Percentiles rank a stretch among this genome's conserved stretches.
phyloP scores from a whole-genome alignment of 345 rosid genomes.

The Syzygium grande region DNA sequence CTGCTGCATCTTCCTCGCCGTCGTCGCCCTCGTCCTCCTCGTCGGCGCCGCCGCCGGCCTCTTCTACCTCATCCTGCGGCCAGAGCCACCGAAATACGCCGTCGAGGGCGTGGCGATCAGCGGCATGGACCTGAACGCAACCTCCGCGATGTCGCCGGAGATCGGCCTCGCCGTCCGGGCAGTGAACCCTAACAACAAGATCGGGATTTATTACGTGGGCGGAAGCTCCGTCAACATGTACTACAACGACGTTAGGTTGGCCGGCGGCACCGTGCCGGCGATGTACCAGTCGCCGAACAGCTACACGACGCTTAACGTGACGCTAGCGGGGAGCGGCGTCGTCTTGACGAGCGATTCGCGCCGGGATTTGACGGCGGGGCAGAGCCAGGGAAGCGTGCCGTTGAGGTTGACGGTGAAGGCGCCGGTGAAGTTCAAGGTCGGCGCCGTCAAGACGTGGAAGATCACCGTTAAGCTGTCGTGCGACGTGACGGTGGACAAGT shows the following conservation, averaged over 20 bases:
- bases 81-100: conserved; percentile 53
- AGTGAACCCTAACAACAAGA: conserved; percentile 52
- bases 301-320: conserved; percentile 37
- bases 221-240: conserved; percentile 35
- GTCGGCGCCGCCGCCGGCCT: conserved; percentile 34
- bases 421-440: conserved; percentile 60
- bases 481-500: conserved; percentile 60
- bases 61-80: conserved; percentile 57
- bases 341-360: conserved; percentile 23
- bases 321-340: conserved; percentile 36
- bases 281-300: conserved; percentile 58
- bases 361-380: conserved; percentile 9
- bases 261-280: conserved; percentile 41
- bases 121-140: conserved; percentile 43
- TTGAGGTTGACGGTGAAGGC: conserved; percentile 41
- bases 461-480: conserved; percentile 57
- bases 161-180: conserved; percentile 51
- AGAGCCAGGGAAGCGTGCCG: conserved; percentile 40
- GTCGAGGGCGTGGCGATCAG: conserved; percentile 37
- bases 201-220: conserved; percentile 51
- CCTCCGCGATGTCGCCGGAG: conserved; percentile 36
- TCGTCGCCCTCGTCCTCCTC: conserved; percentile 32
- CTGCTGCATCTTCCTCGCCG: conserved; percentile 27
- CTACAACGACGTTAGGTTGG: conserved; percentile 26
- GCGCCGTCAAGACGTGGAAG: conserved; percentile 72